phyloP scores from a whole-genome alignment of 75 land plant genomes.

The Cryptomeria japonica region DNA sequence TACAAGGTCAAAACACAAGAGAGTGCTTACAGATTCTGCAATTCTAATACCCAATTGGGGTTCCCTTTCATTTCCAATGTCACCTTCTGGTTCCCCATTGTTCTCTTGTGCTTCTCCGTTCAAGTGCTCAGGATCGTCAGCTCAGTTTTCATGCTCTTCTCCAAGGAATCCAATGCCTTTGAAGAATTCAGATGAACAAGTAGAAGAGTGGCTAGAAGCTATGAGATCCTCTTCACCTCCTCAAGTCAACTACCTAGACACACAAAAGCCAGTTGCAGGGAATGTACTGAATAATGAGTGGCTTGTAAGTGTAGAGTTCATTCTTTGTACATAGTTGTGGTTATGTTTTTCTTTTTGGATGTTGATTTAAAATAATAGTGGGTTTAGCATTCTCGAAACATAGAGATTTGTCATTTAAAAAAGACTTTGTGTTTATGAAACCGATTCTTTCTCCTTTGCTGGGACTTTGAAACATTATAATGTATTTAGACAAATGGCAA shows the following conservation, averaged over 20 bases:
- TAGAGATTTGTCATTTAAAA: neutral
- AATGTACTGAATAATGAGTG: neutral
- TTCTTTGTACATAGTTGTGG: neutral
- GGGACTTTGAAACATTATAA: neutral
- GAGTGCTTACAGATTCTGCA: constrained; percentile 10
- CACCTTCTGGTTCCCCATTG: constrained; percentile 12
- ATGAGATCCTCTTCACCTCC: constrained; percentile 21
- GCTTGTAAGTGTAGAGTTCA: constrained; percentile 2
- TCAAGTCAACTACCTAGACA: neutral
- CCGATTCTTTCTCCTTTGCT: neutral
- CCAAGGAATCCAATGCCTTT: neutral
- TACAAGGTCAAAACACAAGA: constrained; percentile 4
- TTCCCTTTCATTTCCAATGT: constrained; percentile 4
- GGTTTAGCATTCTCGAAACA: neutral
- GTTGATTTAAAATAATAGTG: neutral
- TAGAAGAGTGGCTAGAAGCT: constrained; percentile 6
- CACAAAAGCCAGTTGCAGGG: neutral
- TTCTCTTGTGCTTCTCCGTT: constrained; percentile 11
- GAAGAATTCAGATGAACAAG: constrained; percentile 6
- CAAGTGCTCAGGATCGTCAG: constrained; percentile 11
- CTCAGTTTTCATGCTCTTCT: constrained; percentile 7
- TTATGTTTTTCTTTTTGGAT: neutral
- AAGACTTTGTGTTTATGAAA: neutral
- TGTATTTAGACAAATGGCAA: neutral
- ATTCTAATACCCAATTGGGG: neutral